Evolutionary conservation across 148 eudicot genomes (phyloP), one percentile per base, ranked within the genome.

Genomic region (Chenopodium album): DNA sequence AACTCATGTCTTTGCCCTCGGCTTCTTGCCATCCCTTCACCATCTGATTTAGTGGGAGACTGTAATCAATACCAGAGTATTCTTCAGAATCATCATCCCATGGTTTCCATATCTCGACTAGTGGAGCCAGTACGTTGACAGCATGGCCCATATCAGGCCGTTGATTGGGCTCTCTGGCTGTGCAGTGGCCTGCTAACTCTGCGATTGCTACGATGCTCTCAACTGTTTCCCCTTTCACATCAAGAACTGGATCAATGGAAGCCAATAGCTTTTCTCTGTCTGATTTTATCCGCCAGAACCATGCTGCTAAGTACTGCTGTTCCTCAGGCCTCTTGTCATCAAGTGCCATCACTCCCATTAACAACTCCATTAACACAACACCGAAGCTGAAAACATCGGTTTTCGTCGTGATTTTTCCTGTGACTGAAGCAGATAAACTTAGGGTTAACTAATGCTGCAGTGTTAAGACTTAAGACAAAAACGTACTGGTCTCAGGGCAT

Each of bases 1-100:
- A 91, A 76, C 97, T 92, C 54, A 71, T 78, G 65, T 92, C 99
- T 71, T 90, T 88, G 17, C 92, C 95, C 85, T 95, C 98, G 0
- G 92, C 84, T 86, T 94, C 99, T 87, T 96, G 97, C 99, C 99
- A 94, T 17, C 91, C 98, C 84, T 92, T 91, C 52, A 96, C 99
- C 99, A 96, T 94, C 84, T 96, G 97, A 79, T 81, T 90, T 6
- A 96, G 91, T 0, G 99, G 99, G 65, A 94, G 95, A 80, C 94
- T 96, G 37, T 92, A 96, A 80, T 94, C 99, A 9, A 96, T 94
- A 9, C 98, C 98, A 64, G 94, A 90, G 34, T 91, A 96, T 9
- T 94, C 98, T 86, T 92, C 99, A 0, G 88, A 80, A 1, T 91
- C 95, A 81, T 94, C 94, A 31, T 91, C 88, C 17, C 90, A 80